These are phyloP conservation scores for Globisporangium echinulatum DNA, from an alignment of 352 stramenopile genomes.

Conservation along the genomic window DNA sequence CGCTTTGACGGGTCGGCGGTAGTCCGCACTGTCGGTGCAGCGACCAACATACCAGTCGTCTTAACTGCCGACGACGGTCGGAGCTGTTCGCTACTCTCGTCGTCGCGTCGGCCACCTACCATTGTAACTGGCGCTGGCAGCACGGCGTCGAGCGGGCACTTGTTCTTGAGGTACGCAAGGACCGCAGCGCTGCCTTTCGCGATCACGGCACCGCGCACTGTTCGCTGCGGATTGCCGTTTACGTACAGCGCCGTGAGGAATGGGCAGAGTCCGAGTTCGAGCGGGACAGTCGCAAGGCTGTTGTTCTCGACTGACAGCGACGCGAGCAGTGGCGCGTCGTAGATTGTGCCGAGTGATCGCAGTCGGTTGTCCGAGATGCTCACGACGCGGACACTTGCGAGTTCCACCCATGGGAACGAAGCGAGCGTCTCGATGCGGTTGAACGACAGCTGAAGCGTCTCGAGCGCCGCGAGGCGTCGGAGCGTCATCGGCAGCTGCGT, in stretches of 20 bases:
- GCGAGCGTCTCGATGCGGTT: slow-evolving; percentile 74
- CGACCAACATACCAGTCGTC: neutral
- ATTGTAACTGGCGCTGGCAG: slow-evolving; percentile 11
- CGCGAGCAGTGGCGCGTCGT: slow-evolving; percentile 42
- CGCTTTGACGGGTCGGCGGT: too few species aligned
- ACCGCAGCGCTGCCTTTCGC: slow-evolving; percentile 73
- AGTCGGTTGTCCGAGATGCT: slow-evolving; percentile 80
- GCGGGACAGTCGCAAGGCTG: slow-evolving; percentile 54
- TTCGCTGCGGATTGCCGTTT: slow-evolving; percentile 83
- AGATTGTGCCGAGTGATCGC: slow-evolving; percentile 52
- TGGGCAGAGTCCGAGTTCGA: slow-evolving; percentile 55
- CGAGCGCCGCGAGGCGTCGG: slow-evolving; percentile 26
- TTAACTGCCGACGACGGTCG: neutral
- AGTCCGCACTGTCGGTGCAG: neutral
- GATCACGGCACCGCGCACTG: slow-evolving; percentile 60
- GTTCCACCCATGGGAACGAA: slow-evolving; percentile 43
- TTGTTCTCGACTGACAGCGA: slow-evolving; percentile 86
- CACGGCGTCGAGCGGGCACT: slow-evolving; percentile 37
- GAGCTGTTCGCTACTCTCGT: slow-evolving; percentile 2
- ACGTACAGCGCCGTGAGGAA: slow-evolving; percentile 70
- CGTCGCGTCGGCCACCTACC: slow-evolving; percentile 3
- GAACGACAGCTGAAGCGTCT: slow-evolving; percentile 63
- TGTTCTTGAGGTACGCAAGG: slow-evolving; percentile 76
- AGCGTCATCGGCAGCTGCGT: slow-evolving; percentile 32
- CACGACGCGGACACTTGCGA: slow-evolving; percentile 42